phyloP scores from a whole-genome alignment of 768 basidiomycete genomes.

The Dioszegia aurantiaca region DNA sequence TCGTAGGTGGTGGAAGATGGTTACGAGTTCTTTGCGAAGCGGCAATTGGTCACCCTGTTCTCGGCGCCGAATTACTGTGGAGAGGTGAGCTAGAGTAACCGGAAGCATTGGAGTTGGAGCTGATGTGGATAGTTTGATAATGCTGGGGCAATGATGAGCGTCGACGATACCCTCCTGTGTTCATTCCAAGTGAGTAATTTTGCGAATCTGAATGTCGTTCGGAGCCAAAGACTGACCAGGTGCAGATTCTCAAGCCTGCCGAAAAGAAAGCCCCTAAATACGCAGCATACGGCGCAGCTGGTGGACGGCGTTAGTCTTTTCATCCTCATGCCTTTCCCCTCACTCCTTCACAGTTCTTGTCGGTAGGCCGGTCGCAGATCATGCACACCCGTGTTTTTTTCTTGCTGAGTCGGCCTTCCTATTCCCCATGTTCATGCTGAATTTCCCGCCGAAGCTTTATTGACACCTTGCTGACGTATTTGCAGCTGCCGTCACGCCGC shows the following conservation, averaged over 20 bases:
- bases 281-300: conserved; percentile 43
- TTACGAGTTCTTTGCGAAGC: conserved; percentile 97
- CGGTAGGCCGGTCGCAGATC: not conserved
- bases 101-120: not conserved
- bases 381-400: not conserved
- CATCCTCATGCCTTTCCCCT: conserved; percentile 43
- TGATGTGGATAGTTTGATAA: conserved; percentile 78
- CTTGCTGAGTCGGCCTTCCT: conserved; percentile 1
- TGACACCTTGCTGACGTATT: no score
- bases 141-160: conserved; percentile 99
- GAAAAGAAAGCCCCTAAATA: conserved; percentile 88
- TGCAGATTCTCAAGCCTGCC: conserved; percentile 93
- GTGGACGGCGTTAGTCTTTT: conserved; percentile 54
- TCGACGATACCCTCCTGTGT: conserved; percentile 93
- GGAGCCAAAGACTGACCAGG: not conserved
- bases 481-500: conserved; percentile 74
- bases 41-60: conserved; percentile 93
- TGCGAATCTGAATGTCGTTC: not conserved
- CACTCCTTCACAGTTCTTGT: not conserved
- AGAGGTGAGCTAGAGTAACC: conserved; percentile 39
- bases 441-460: no score
- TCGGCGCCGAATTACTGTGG: conserved; percentile 69
- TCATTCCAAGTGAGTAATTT: conserved; percentile 80
- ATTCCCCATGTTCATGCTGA: not conserved
- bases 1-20: conserved; percentile 92